Percentiles rank a stretch among this genome's conserved stretches.
phyloP scores from a whole-genome alignment of 2,329 filamentous ascomycete species.

The Verticillium nubilum region DNA sequence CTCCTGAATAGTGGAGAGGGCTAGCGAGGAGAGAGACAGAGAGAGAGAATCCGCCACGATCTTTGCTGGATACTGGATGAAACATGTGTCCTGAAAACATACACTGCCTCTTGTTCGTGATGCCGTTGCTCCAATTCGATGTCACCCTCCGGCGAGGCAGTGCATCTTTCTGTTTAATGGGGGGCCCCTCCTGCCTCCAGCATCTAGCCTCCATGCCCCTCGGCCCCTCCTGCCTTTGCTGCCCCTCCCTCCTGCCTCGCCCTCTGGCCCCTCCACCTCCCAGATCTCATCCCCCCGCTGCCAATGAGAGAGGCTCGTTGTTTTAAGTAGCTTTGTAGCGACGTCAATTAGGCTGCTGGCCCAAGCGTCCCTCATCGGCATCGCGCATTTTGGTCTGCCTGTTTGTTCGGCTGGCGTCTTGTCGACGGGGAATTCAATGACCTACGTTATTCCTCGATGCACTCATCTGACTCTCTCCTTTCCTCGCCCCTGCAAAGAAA shows the following conservation, averaged over 20 bases:
- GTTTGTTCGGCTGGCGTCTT: background rate
- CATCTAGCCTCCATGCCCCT: too few species aligned
- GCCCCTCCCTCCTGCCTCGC: background rate
- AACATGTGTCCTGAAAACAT: constrained; percentile 22
- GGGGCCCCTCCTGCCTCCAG: background rate
- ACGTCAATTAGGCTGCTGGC: background rate
- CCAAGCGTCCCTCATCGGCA: background rate
- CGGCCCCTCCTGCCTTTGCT: background rate
- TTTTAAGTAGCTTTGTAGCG: background rate
- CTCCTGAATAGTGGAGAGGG: background rate
- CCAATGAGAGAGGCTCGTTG: background rate
- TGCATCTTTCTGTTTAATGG: background rate
- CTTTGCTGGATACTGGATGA: background rate
- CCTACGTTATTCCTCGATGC: too few species aligned
- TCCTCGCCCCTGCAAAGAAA: background rate
- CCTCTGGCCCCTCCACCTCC: background rate
- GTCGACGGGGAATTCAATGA: background rate
- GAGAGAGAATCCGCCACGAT: background rate
- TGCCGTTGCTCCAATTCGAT: background rate
- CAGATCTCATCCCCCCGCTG: background rate
- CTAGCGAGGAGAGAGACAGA: background rate
- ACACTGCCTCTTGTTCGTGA: background rate
- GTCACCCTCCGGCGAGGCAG: background rate
- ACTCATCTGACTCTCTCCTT: background rate
- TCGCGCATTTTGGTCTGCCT: background rate